A percentile compares a stretch with the other conserved stretches of the same genome.
Evolutionary conservation across 2,329 filamentous ascomycete genomes (phyloP).

Genomic region (Fusarium tricinctum): DNA sequence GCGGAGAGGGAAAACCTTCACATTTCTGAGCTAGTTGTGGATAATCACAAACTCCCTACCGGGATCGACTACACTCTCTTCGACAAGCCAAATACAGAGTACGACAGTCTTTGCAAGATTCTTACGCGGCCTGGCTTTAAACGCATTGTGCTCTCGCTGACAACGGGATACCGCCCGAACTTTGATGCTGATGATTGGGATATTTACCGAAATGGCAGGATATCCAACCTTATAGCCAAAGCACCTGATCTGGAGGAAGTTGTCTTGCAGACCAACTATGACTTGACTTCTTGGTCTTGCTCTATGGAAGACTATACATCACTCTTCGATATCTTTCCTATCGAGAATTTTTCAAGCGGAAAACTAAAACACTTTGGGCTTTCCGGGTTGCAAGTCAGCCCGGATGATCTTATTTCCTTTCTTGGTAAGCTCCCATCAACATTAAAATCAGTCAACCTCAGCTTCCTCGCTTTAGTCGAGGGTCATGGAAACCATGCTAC

Average conservation of each 20-base stretch:
- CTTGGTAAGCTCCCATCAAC: neutral
- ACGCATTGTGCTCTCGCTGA: neutral
- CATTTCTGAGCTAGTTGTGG: neutral
- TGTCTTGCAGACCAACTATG: neutral
- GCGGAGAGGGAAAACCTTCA: neutral
- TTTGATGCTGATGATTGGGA: neutral
- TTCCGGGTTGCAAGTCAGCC: neutral
- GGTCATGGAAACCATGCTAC: neutral
- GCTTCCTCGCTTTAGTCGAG: neutral
- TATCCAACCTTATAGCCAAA: neutral
- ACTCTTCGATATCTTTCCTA: constrained; percentile 4
- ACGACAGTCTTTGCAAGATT: neutral
- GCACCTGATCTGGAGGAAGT: neutral
- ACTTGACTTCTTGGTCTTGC: neutral
- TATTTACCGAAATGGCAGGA: neutral
- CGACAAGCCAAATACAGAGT: constrained; percentile 1
- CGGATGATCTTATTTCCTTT: constrained; percentile 11
- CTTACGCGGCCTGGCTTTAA: neutral
- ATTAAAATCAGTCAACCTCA: constrained; percentile 3
- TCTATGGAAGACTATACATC: neutral
- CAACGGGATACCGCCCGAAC: neutral
- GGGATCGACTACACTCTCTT: constrained; percentile 11
- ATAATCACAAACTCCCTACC: neutral
- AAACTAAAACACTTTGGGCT: constrained; percentile 19
- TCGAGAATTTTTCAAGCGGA: neutral